Base-by-base conservation (phyloP, 179 eudicot species). In the Beta corolliflora region DNA sequence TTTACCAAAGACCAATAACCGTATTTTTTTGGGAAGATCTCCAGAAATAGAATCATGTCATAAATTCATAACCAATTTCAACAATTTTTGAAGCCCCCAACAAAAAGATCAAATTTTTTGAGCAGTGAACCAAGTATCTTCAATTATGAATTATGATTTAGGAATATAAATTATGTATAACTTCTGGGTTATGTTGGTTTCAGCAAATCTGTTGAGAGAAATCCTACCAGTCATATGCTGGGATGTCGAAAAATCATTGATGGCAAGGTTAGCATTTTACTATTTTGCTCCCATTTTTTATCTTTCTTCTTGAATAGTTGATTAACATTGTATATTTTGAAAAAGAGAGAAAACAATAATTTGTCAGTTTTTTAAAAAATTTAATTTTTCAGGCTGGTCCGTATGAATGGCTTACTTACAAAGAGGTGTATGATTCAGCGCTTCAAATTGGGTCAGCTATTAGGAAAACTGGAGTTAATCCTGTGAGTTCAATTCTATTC, bases 331-430 rank as follows among this genome's bases (percentile, higher is more conserved):
- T 36, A 2, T 36, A 36, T 0, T 36, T 36, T 36, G 41, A 36
- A 36, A 36, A 36, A 36, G 3, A 36, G 41, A 3, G 41, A 36
- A 36, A 64, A 59, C 25, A 44, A 65, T 54, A 7, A 46, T 46
- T 63, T 15, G 23, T 25, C 29, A 0, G 25, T 29, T 64, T 31
- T 64, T 0, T 41, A 15, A 23, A 29, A 0, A n/a, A 1, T 2
- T 61, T 23, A 4, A 4, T 13, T 48, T 61, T 11, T 12, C 89
- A 94, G 98, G 98, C 90, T 3, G 97, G 97, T 84, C 84, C 89
- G 0, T 96, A 96, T 83, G 81, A 76, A 55, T 96, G 98, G 98
- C 81, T 91, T 64, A 91, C 91, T 0, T 96, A 94, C 77, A 82
- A 87, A 82, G 91, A 96, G 80, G 98, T 86, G 18, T 88, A 89